A percentile compares a stretch with the other conserved stretches of the same genome.
phyloP scores from a whole-genome alignment of 1,139 yeast genomes.

The Zygotorulaspora mrakii region DNA sequence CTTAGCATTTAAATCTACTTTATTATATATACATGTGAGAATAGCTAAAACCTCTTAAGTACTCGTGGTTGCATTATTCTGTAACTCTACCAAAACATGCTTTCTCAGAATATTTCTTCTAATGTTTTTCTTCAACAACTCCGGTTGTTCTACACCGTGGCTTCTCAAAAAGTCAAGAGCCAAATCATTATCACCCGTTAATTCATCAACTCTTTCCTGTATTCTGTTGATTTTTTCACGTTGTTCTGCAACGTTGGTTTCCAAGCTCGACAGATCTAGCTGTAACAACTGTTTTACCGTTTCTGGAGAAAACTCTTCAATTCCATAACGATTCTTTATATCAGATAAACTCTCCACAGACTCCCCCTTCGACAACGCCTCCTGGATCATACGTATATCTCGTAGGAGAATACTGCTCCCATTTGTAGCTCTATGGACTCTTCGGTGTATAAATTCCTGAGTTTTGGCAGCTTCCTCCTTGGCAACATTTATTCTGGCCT shows the following conservation, averaged over 20 bases:
- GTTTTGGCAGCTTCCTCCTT: conserved; percentile 57
- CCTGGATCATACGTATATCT: conserved; percentile 35
- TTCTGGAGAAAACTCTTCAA: conserved; percentile 58
- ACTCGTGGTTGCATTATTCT: conserved; percentile 4
- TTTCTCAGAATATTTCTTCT: conserved; percentile 54
- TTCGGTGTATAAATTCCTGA: conserved; percentile 46
- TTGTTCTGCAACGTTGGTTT: conserved; percentile 32
- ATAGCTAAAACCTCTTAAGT: conserved; percentile 2
- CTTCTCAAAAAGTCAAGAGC: conserved; percentile 35
- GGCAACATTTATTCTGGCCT: conserved; percentile 64
- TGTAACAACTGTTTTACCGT: conserved; percentile 38
- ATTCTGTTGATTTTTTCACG: conserved; percentile 34
- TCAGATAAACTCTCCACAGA: conserved; percentile 44
- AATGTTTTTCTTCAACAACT: conserved; percentile 43
- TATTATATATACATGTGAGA: conserved; percentile 13
- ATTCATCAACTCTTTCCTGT: conserved; percentile 38
- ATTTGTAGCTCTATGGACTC: conserved; percentile 41
- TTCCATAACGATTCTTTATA: conserved; percentile 50
- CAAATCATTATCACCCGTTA: conserved; percentile 38
- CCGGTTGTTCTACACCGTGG: conserved; percentile 36
- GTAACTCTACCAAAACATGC: conserved; percentile 37
- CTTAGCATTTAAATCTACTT: no score
- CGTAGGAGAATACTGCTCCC: conserved; percentile 24
- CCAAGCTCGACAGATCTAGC: conserved; percentile 42
- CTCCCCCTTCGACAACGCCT: conserved; percentile 31